phyloP scores from a whole-genome alignment of 169 alveolate species.

The Eimeria praecox region DNA sequence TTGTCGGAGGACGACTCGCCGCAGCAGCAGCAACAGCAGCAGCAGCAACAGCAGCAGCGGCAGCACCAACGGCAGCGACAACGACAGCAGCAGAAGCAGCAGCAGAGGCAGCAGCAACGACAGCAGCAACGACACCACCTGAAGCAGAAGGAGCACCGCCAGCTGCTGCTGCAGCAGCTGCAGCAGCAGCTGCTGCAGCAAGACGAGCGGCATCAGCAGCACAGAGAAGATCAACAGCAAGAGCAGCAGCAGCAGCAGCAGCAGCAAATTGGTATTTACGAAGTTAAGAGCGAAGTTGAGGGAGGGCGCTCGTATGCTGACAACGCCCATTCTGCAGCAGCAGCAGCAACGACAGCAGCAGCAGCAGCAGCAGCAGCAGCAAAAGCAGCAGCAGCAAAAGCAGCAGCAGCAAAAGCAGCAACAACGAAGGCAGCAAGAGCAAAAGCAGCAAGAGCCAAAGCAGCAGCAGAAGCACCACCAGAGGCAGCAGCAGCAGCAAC shows the following conservation, averaged over 20 bases:
- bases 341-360: neutral
- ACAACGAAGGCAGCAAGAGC: no score
- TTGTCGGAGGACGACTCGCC: neutral
- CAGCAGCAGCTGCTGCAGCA: neutral
- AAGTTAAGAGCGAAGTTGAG: neutral
- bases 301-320: neutral
- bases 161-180: neutral
- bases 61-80: neutral
- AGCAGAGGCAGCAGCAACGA: neutral
- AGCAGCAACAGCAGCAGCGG: neutral
- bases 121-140: neutral
- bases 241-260: neutral
- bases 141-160: neutral
- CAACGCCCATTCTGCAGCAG: neutral
- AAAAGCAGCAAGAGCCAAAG: no score
- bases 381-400: neutral
- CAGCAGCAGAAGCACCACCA: neutral
- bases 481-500: neutral
- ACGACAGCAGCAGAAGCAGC: neutral
- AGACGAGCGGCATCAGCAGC: neutral
- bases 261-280: neutral
- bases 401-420: neutral
- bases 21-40: neutral
- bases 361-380: neutral
- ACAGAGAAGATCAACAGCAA: neutral